phyloP scores from a whole-genome alignment of 495 filamentous ascomycete species.

The Tuber indicum region DNA sequence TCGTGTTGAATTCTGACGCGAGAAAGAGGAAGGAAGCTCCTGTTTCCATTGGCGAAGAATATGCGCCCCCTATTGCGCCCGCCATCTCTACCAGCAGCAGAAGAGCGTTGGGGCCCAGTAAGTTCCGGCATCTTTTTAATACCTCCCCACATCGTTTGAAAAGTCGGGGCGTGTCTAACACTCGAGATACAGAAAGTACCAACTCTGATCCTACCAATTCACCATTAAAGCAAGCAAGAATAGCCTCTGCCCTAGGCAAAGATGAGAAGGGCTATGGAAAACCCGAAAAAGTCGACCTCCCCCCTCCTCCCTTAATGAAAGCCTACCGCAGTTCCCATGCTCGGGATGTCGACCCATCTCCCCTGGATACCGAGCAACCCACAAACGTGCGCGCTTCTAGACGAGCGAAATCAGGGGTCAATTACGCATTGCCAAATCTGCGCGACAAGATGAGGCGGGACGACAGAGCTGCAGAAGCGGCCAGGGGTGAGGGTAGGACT shows the following conservation, averaged over 20 bases:
- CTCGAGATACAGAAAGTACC: slow-evolving; percentile 48
- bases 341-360: slow-evolving; percentile 49
- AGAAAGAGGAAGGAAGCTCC: neutral
- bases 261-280: slow-evolving; percentile 21
- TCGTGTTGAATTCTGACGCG: neutral
- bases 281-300: slow-evolving; percentile 18
- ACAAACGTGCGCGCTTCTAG: slow-evolving; percentile 43
- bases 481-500: slow-evolving; percentile 18
- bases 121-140: slow-evolving; percentile 36
- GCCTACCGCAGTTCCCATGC: slow-evolving; percentile 25
- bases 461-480: slow-evolving; percentile 23
- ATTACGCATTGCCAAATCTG: slow-evolving; percentile 80
- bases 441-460: slow-evolving; percentile 76
- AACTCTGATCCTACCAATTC: slow-evolving; percentile 48
- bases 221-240: slow-evolving; percentile 41
- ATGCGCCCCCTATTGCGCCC: neutral
- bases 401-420: slow-evolving; percentile 60
- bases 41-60: neutral
- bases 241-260: slow-evolving; percentile 20
- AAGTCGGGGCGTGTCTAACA: slow-evolving; percentile 33
- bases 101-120: slow-evolving; percentile 58
- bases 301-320: slow-evolving; percentile 28
- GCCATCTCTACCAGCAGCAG: slow-evolving; percentile 38
- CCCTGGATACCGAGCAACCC: slow-evolving; percentile 49
- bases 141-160: slow-evolving; percentile 5